Base-by-base conservation (phyloP, 129 eudicot genomes). In the Escallonia rubra region DNA sequence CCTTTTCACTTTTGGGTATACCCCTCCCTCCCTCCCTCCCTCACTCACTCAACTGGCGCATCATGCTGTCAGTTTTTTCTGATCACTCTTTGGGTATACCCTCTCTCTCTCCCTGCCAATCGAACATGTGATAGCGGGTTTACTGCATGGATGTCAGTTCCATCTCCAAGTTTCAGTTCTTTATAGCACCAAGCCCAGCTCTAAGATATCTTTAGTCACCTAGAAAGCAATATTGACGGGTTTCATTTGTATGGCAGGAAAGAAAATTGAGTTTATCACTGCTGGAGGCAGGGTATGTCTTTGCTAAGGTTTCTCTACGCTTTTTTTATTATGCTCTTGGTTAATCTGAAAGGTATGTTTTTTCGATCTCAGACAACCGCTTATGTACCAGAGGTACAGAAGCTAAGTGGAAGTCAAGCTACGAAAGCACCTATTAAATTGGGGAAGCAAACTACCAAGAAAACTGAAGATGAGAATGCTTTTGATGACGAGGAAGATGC, bases 271-370 rank as follows among this genome's bases (percentile, higher is more conserved):
- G 16, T 93, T 89, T 54, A 89, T 93, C 57, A 79, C 40, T 47
- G 96, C 95, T 53, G 96, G 98, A 43, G 92, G 96, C 89, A 89
- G 98, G 87, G 98, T 93, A 89, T 59, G 87, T 76, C 52, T 76
- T 55, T 57, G 23, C 43, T 3, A 38, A 42, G 11, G 12, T 48
- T 49, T 58, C 73, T 3, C 23, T 34, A 11, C 13, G 7, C 8
- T 70, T 14, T 63, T 34, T 49, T 59, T n/a, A n/a, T 57, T 62
- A 14, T 43, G 48, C 39, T 62, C 9, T 60, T 56, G 42, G 12
- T 46, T 46, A 61, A 42, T 69, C 64, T 54, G 41, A 47, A 15
- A 69, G 41, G 16, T 49, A 3, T 16, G 57, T 70, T 69, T 41
- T 57, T 66, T 74, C 9, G 46, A 58, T 73, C 67, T 71, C 78